Percentiles rank a stretch among this genome's conserved stretches.
Evolutionary conservation across 1,284 basidiomycete genomes (phyloP).

Genomic region (Cronartium quercuum): DNA sequence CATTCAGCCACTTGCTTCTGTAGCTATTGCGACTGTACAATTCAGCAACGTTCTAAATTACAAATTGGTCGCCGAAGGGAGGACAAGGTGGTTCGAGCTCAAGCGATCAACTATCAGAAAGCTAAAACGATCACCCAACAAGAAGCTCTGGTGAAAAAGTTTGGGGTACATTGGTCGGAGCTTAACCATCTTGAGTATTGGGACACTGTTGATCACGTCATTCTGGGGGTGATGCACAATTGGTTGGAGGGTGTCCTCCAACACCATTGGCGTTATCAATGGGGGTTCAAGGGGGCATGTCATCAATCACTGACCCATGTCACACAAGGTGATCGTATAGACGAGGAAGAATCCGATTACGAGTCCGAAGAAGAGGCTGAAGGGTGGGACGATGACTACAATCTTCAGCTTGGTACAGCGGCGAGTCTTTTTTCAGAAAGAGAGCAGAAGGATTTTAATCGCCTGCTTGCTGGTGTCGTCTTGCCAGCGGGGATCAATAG

Average conservation of each 20-base stretch:
- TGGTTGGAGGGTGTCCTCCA: conserved; percentile 13
- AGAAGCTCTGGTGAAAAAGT: not conserved
- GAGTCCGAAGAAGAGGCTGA: not conserved
- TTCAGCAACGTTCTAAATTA: not conserved
- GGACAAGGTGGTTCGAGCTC: not conserved
- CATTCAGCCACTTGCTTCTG: not conserved
- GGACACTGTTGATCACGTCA: not conserved
- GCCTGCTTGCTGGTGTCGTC: not conserved
- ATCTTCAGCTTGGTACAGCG: not conserved
- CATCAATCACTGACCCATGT: too few species aligned
- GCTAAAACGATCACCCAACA: not conserved
- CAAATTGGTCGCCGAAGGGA: not conserved
- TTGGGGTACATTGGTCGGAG: not conserved
- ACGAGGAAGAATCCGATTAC: not conserved
- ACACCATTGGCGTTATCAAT: conserved; percentile 7
- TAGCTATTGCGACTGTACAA: not conserved
- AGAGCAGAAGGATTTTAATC: not conserved
- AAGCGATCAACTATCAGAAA: not conserved
- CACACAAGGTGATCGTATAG: too few species aligned
- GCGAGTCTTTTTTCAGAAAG: not conserved
- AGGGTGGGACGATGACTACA: not conserved
- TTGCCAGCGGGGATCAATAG: not conserved
- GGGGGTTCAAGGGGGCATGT: conserved; percentile 6
- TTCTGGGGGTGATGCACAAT: conserved; percentile 17
- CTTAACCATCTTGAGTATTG: not conserved